Percentiles rank a stretch among this genome's conserved stretches.
Conservation (phyloP, 352 stramenopile species). For the Phytophthora kernoviae region DNA sequence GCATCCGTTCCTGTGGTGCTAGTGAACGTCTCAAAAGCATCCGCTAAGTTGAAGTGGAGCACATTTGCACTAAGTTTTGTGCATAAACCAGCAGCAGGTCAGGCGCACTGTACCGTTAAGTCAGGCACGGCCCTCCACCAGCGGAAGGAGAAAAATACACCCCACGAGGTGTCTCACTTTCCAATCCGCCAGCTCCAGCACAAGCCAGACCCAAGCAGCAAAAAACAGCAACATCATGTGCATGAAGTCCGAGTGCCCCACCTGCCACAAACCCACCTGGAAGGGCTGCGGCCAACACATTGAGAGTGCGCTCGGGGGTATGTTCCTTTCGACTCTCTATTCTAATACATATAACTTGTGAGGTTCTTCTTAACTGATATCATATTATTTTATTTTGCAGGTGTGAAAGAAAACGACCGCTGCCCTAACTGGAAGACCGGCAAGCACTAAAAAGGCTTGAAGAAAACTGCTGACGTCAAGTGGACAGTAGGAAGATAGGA, state of each 20-base stretch:
- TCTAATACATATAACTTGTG: neutral
- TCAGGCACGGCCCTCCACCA: neutral
- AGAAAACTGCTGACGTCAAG: neutral
- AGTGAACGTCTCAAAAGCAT: too few species aligned
- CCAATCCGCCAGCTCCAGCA: conserved; percentile 13
- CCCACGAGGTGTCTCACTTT: too few species aligned
- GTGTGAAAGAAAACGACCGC: conserved; percentile 52
- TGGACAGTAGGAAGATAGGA: conserved; percentile 4
- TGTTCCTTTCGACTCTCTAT: conserved; percentile 1
- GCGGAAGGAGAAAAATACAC: conserved; percentile 6
- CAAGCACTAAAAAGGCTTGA: conserved; percentile 40
- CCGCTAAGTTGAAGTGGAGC: too few species aligned
- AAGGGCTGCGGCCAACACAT: conserved; percentile 66
- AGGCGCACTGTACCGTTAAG: too few species aligned
- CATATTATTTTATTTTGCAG: conserved; percentile 11
- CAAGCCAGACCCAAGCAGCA: conserved; percentile 6
- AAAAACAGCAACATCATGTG: conserved; percentile 36
- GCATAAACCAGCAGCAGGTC: neutral
- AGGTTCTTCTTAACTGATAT: neutral
- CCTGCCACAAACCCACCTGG: conserved; percentile 68
- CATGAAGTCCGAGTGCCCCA: conserved; percentile 60
- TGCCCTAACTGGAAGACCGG: conserved; percentile 62
- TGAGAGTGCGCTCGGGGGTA: conserved; percentile 50
- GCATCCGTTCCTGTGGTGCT: too few species aligned
- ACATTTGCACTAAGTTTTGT: too few species aligned